Conservation (phyloP, 352 stramenopile genomes). For the Phytophthora idaei region DNA sequence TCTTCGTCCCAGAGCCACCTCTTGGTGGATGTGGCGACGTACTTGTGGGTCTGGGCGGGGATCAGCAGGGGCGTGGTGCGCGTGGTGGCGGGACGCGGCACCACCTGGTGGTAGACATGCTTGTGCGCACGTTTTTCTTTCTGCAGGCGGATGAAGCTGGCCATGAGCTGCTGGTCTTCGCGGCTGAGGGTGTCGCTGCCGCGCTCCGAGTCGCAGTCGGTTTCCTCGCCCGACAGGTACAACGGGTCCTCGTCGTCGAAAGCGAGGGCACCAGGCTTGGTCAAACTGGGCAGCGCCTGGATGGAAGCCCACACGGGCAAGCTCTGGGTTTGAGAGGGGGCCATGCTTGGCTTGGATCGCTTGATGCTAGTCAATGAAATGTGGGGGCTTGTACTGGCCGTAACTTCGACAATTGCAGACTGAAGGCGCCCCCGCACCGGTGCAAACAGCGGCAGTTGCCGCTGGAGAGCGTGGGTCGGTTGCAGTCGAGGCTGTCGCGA, state of each 20-base stretch:
- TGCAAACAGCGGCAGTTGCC: not conserved
- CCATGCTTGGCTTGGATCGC: constrained; percentile 19
- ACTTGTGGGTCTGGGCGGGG: constrained; percentile 41
- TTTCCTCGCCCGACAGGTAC: constrained; percentile 67
- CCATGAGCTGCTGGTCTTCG: constrained; percentile 56
- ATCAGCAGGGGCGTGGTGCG: constrained; percentile 47
- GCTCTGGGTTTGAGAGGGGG: constrained; percentile 42
- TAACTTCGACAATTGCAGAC: constrained; percentile 44
- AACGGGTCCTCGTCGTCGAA: constrained; percentile 40
- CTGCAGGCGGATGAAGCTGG: constrained; percentile 46
- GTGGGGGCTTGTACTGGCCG: constrained; percentile 5
- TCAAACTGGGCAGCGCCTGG: constrained; percentile 1
- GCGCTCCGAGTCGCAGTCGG: constrained; percentile 69
- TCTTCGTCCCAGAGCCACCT: constrained; percentile 47
- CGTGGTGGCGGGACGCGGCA: constrained; percentile 1
- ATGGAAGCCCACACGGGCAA: constrained; percentile 36
- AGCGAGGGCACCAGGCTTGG: constrained; percentile 14
- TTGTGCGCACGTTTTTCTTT: constrained; percentile 14
- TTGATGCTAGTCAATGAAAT: constrained; percentile 13
- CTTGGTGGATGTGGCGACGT: constrained; percentile 46
- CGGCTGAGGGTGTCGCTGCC: constrained; percentile 50
- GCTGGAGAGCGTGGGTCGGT: constrained; percentile 14
- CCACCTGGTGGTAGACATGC: constrained; percentile 7
- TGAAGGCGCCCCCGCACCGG: constrained; percentile 13
- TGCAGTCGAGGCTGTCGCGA: constrained; percentile 17